Base-by-base conservation (phyloP, 805 yeast species). In the Ascoidea tarda region DNA sequence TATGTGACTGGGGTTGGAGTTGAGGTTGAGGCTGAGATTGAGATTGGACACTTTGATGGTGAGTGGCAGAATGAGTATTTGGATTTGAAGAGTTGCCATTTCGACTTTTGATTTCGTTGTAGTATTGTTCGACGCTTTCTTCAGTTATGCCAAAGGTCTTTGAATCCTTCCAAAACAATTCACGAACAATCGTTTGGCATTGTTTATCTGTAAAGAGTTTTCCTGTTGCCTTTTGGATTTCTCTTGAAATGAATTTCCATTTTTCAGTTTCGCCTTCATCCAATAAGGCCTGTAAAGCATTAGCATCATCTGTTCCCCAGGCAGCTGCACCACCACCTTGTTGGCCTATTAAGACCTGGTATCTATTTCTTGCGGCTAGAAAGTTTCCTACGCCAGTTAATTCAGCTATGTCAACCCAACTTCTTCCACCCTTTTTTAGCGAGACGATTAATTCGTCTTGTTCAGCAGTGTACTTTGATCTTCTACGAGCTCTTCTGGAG, bases 341-440 rank as follows among this genome's bases (percentile, higher is more conserved):
- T 62, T 84, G 91, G 5, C 93, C 93, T 57, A 85, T 83, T 49
- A 84, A 72, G 4, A 84, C 91, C 64, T 84, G 91, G 59, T 85
- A 85, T 54, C 91, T 67, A 62, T 84, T 84, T 53, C 91, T 67
- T 0, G 90, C 91, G 0, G 91, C 87, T 46, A 84, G 66, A 54
- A 78, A 81, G 47, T 81, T 76, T 6, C 81, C 85, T 33, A 84
- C 83, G 4, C 76, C 73, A 1, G 87, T 76, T 3, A 70, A 66
- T 52, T 79, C 78, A 0, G 90, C 88, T 49, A 84, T 84, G 55
- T 83, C 87, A 5, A 76, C 79, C 91, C 93, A 84, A 1, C 79
- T 67, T 57, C 76, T 77, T 33, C 90, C 88, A 49, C 74, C 72
- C 52, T 70, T 72, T 62, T 84, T 85, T 62, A 84, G 64, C 16